phyloP scores from a whole-genome alignment of 805 yeast species.

The Danielia reshetovae region DNA sequence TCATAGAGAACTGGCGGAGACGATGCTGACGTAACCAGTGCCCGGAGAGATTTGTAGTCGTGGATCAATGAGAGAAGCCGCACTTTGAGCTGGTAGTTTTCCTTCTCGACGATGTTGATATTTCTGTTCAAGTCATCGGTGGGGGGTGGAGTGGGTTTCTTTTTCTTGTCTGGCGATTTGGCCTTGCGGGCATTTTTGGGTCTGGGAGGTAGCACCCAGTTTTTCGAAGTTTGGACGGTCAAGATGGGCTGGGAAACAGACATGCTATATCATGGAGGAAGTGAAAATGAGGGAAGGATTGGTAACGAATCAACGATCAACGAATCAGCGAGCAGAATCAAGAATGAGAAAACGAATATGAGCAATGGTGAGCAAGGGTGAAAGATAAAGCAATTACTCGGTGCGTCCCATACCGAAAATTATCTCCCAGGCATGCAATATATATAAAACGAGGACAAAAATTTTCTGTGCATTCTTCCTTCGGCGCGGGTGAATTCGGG shows the following conservation, averaged over 20 bases:
- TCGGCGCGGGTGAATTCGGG: constrained; percentile 8
- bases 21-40: constrained; percentile 17
- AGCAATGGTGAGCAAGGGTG: not conserved
- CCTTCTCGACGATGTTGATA: constrained; percentile 23
- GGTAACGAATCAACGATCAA: not conserved
- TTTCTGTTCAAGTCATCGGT: constrained; percentile 12
- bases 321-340: constrained; percentile 1
- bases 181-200: constrained; percentile 17
- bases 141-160: constrained; percentile 21
- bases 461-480: constrained; percentile 3
- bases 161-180: constrained; percentile 13
- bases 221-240: constrained; percentile 16
- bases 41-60: constrained; percentile 36
- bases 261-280: constrained; percentile 9
- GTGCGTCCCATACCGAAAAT: no score
- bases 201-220: constrained; percentile 20
- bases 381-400: no score
- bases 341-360: not conserved
- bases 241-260: constrained; percentile 13
- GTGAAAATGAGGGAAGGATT: not conserved
- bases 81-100: constrained; percentile 33
- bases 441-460: constrained; percentile 3
- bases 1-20: constrained; percentile 9
- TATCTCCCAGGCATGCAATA: no score
- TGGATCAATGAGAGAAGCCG: constrained; percentile 34